These are phyloP conservation scores for Gaertneriomyces semiglobifer DNA, from an alignment of 192 early-diverging fungal species.

Conservation along the genomic window DNA sequence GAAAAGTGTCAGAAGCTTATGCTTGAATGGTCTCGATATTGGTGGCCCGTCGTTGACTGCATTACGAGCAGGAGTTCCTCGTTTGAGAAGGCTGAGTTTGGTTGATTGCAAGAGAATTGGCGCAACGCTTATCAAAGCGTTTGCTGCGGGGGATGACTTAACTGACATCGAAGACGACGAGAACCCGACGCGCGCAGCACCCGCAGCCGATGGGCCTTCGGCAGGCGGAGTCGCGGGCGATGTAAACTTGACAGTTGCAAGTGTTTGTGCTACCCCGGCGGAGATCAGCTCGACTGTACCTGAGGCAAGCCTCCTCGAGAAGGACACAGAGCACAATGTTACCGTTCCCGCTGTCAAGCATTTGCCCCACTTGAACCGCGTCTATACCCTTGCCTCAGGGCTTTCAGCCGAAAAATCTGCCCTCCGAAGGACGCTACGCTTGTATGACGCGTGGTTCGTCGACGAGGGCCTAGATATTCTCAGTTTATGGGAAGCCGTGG, in stretches of 20 bases:
- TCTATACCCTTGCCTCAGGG: conserved; percentile 20
- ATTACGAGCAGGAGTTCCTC: conserved; percentile 9
- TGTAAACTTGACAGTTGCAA: too few species aligned
- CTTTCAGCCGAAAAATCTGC: conserved; percentile 22
- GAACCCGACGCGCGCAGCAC: too few species aligned
- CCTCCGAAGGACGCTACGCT: background rate
- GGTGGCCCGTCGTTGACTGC: conserved; percentile 9
- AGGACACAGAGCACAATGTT: too few species aligned
- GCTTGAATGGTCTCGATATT: conserved; percentile 23
- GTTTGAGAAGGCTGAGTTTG: conserved; percentile 22
- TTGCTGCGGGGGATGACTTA: conserved; percentile 3
- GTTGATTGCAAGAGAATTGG: conserved; percentile 28
- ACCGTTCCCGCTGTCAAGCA: background rate
- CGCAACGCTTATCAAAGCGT: conserved; percentile 15
- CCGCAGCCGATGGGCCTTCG: too few species aligned
- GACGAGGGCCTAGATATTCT: conserved; percentile 49
- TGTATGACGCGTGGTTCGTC: conserved; percentile 41
- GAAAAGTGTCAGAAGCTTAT: conserved; percentile 19
- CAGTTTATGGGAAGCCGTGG: conserved; percentile 38
- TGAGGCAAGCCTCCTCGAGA: too few species aligned
- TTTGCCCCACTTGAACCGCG: conserved; percentile 4
- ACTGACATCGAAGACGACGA: too few species aligned
- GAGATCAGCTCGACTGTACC: too few species aligned
- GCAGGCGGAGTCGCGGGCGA: too few species aligned
- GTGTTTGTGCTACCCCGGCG: too few species aligned